A percentile compares a stretch with the other conserved stretches of the same genome.
Conservation (phyloP, 164 flowering plant species). For the Vitis labrusca region DNA sequence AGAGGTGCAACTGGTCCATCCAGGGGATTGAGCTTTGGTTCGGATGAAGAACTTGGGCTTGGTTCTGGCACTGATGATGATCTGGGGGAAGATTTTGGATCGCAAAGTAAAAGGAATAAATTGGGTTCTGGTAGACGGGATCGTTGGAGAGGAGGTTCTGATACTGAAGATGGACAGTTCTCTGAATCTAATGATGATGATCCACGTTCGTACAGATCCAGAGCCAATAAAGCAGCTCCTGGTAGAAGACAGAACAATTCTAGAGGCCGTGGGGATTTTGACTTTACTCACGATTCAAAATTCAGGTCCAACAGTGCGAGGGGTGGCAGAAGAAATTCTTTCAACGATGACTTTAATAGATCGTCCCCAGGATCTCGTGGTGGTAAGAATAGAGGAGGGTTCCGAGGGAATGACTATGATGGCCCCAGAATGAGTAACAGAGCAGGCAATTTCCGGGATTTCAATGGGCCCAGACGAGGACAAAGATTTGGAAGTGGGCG, state of each 20-base stretch:
- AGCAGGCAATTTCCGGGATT: constrained; percentile 12
- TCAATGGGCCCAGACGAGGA: constrained; percentile 18
- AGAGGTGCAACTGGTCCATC: constrained; percentile 34
- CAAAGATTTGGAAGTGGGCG: constrained; percentile 24
- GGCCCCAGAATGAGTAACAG: constrained; percentile 22
- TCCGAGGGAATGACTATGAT: constrained; percentile 20
- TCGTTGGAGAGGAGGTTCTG: constrained; percentile 23
- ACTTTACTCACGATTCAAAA: constrained; percentile 12
- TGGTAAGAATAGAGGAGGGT: constrained; percentile 23
- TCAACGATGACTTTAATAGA: constrained; percentile 24
- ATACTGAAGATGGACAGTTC: constrained; percentile 25
- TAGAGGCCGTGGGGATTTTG: constrained; percentile 15
- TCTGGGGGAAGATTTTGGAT: constrained; percentile 21
- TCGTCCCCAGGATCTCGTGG: constrained; percentile 15
- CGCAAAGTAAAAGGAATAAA: constrained; percentile 22
- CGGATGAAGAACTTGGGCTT: constrained; percentile 45
- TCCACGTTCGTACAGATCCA: constrained; percentile 14
- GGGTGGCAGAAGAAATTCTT: constrained; percentile 22
- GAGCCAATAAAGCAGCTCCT: constrained; percentile 28
- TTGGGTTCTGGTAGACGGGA: constrained; percentile 25
- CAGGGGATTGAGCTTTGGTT: constrained; percentile 44
- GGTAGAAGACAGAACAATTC: constrained; percentile 26
- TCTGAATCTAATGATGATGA: constrained; percentile 46
- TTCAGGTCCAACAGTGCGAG: constrained; percentile 19
- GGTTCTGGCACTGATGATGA: constrained; percentile 38